A percentile compares a stretch with the other conserved stretches of the same genome.
Conservation (phyloP, 2,329 filamentous ascomycete genomes). For the Pyrenophora seminiperda region DNA sequence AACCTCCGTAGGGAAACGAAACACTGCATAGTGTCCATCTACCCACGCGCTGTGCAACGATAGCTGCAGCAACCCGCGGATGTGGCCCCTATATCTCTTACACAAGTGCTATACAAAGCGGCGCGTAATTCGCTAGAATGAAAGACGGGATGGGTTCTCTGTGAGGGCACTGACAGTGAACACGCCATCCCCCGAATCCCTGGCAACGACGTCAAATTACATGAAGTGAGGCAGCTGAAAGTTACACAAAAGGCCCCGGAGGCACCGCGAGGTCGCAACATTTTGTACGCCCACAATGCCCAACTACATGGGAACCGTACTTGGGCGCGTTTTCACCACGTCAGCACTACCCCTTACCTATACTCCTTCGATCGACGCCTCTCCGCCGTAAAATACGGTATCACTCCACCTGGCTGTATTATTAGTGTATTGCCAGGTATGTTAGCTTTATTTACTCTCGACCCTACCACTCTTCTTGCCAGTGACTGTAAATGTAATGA, state of each 20-base stretch:
- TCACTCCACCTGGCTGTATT: neutral
- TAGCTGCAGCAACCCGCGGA: neutral
- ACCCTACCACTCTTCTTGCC: neutral
- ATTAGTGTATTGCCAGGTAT: conserved; percentile 2
- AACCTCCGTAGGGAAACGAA: neutral
- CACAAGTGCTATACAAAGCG: neutral
- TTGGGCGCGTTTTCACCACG: conserved; percentile 11
- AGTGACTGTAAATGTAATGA: too few relatives aligned
- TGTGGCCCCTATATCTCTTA: too few relatives aligned
- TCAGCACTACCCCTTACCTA: conserved; percentile 10
- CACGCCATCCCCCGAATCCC: neutral
- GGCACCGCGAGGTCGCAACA: neutral
- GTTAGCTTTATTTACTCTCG: neutral
- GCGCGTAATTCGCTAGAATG: neutral
- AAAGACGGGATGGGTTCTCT: neutral
- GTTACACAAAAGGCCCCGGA: conserved; percentile 3
- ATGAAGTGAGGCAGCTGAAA: neutral
- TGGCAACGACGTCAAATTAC: neutral
- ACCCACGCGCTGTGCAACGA: conserved; percentile 19
- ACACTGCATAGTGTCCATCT: neutral
- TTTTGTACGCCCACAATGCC: neutral
- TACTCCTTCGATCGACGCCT: conserved; percentile 6
- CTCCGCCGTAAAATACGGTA: neutral
- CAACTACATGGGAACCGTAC: neutral
- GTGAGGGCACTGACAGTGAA: neutral